Base-by-base conservation (phyloP, 2,329 filamentous ascomycete species). In the Ascochyta lentis region DNA sequence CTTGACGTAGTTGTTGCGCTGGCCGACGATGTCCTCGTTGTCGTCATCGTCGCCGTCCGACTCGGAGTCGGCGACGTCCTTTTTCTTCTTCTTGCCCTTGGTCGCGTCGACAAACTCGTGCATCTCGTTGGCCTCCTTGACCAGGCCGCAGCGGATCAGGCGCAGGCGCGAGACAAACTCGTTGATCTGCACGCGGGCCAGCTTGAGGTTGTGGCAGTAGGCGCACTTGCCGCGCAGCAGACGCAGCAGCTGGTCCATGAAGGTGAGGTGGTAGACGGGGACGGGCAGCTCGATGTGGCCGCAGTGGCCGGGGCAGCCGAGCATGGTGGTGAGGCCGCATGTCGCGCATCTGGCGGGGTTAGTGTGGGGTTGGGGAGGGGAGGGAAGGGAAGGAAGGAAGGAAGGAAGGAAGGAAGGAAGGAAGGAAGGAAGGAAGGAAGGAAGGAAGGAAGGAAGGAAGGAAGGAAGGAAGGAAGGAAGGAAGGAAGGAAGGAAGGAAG, bases 201-300 rank as follows among this genome's bases (percentile, higher is more conserved):
- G 83, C 71, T 90, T 91, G 64, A 99, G 87, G 54, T 88, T 87
- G 71, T 93, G 89, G 78, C 96, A 99, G 79, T 96, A 97, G 56
- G 89, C 84, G 75, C 95, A 99, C 76, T 94, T 90, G 49, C 91
- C 89, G 66, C 92, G 88, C 19, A 99, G 83, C 41, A 99, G 82
- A 40, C 91, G 89, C 61, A 96, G 85, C 48, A 93, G 85, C 75
- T 97, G 93, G 72, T 97, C 93, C 82, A 99, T 89, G 71, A 97
- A 98, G 2, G 92, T 90, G n/a, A 94, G 91, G 76, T 99, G 94
- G 75, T 98, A 99, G 48, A 97, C 91, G 42, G 91, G 91, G 12
- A 93, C 89, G 13, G 95, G 93, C 12, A 99, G 87, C 68, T 97
- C 92, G 74, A 99, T 96, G 73, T 99, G 95, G 49, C 95, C 96